Evolutionary conservation across 495 filamentous ascomycete species (phyloP).

Genomic region (Penicillium argentinense): DNA sequence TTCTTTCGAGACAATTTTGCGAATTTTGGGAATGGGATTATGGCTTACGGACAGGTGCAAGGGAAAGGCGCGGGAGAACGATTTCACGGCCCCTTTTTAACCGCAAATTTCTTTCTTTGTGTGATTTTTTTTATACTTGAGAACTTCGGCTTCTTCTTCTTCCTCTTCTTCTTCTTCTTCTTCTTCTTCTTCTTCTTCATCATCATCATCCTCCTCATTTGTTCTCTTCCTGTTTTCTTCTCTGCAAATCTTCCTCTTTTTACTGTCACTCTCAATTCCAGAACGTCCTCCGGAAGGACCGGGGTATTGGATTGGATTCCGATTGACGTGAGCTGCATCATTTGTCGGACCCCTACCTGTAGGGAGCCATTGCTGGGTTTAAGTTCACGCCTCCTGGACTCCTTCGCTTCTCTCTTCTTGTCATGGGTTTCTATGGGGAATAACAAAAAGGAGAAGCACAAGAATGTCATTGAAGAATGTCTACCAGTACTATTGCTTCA

Average conservation of each 20-base stretch:
- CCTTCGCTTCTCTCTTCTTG: conserved; percentile 1
- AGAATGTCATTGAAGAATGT: conserved; percentile 20
- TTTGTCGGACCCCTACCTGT: conserved; percentile 1
- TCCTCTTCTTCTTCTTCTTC: too few relatives aligned
- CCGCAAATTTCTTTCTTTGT: conserved; percentile 13
- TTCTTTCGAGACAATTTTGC: conserved; percentile 11
- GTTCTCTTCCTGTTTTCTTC: not conserved
- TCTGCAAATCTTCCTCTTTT: not conserved
- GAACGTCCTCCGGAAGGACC: conserved; percentile 5
- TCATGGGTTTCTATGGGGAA: conserved; percentile 3
- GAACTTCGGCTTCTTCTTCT: conserved; percentile 13
- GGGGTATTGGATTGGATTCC: not conserved
- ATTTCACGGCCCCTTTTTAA: conserved; percentile 10
- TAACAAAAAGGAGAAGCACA: conserved; percentile 8
- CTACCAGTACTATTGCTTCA: too few relatives aligned
- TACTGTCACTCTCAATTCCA: conserved; percentile 1
- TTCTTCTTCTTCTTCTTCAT: too few relatives aligned
- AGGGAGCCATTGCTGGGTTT: too few relatives aligned
- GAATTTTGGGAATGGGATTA: conserved; percentile 21
- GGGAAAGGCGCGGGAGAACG: conserved; percentile 21
- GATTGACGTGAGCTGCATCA: conserved; percentile 5
- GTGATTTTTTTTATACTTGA: conserved; percentile 12
- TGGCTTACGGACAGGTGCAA: conserved; percentile 21
- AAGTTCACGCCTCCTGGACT: too few relatives aligned
- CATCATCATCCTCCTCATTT: too few relatives aligned